Evolutionary conservation across 371 early-diverging fungal genomes (phyloP).

Genomic region (Entomophthora muscae): DNA sequence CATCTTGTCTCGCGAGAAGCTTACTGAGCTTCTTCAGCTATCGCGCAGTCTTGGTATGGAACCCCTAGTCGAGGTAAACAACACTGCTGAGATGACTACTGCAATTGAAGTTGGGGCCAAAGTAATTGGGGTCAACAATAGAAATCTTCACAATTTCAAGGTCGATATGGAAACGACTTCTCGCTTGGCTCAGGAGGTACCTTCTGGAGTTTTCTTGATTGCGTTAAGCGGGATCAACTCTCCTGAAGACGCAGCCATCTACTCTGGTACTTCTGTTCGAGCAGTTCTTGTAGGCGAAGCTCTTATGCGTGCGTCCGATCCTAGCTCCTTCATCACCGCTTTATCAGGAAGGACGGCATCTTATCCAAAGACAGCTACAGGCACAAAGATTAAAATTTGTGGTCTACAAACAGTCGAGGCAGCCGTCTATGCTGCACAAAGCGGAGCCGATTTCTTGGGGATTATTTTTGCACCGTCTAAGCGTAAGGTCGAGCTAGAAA

Average conservation of each 20-base stretch:
- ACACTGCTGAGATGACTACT: slow-evolving; percentile 65
- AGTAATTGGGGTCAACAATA: slow-evolving; percentile 92
- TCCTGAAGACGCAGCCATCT: slow-evolving; percentile 68
- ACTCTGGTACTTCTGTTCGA: slow-evolving; percentile 47
- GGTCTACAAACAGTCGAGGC: slow-evolving; percentile 69
- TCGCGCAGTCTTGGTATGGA: slow-evolving; percentile 76
- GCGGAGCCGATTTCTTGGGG: slow-evolving; percentile 78
- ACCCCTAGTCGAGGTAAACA: slow-evolving; percentile 95
- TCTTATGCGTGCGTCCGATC: slow-evolving; percentile 72
- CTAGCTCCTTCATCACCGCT: slow-evolving; percentile 47
- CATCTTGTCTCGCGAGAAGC: slow-evolving; percentile 51
- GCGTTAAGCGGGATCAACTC: slow-evolving; percentile 81
- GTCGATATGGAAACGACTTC: slow-evolving; percentile 80
- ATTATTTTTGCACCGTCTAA: slow-evolving; percentile 70
- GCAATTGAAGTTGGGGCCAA: slow-evolving; percentile 67
- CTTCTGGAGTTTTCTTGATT: slow-evolving; percentile 47
- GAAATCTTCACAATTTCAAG: slow-evolving; percentile 87
- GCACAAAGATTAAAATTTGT: slow-evolving; percentile 71
- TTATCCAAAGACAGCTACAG: not conserved
- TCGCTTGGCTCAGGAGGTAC: slow-evolving; percentile 52
- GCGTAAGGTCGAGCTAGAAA: slow-evolving; percentile 35
- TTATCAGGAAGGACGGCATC: slow-evolving; percentile 23
- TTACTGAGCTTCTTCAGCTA: slow-evolving; percentile 46
- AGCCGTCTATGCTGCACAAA: slow-evolving; percentile 53
- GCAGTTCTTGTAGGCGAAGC: slow-evolving; percentile 92